phyloP scores from a whole-genome alignment of 2,329 filamentous ascomycete genomes.

The Grosmannia huntii region DNA sequence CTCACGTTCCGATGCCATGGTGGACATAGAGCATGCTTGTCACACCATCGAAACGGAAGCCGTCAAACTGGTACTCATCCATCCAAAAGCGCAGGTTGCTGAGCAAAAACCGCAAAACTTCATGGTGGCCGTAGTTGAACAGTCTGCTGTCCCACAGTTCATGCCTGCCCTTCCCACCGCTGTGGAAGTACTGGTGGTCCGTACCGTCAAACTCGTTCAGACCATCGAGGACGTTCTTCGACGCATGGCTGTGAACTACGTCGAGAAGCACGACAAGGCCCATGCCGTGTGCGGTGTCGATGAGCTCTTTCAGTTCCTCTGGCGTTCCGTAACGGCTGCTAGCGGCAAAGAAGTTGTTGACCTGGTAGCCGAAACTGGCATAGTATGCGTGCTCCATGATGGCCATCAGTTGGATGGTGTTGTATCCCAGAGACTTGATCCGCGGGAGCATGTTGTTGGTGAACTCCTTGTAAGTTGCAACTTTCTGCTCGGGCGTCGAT shows the following conservation, averaged over 20 bases:
- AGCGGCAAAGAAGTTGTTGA: constrained; percentile 97
- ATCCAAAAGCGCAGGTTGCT: constrained; percentile 98
- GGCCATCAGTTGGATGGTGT: constrained; percentile 96
- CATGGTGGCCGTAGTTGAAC: constrained; percentile 94
- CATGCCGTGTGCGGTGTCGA: constrained; percentile 86
- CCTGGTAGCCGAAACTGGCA: constrained; percentile 95
- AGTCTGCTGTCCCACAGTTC: constrained; percentile 92
- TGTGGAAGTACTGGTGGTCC: constrained; percentile 93
- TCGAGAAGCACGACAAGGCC: constrained; percentile 87
- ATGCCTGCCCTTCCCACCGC: constrained; percentile 69
- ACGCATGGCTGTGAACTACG: constrained; percentile 94
- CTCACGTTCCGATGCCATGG: constrained; percentile 92
- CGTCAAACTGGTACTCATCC: constrained; percentile 94
- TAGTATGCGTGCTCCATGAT: constrained; percentile 99
- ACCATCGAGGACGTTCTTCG: constrained; percentile 92
- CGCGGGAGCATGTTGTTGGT: constrained; percentile 82
- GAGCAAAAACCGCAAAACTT: constrained; percentile 88
- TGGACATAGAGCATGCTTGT: constrained; percentile 97
- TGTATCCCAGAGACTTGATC: constrained; percentile 85
- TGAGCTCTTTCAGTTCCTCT: constrained; percentile 90
- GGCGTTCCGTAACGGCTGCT: constrained; percentile 90
- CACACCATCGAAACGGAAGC: constrained; percentile 94
- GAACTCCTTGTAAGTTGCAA: constrained; percentile 96
- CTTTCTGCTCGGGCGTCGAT: constrained; percentile 75
- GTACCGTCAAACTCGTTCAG: constrained; percentile 93